A percentile compares a stretch with the other conserved stretches of the same genome.
These are phyloP conservation scores for Trichoderma sp. DNA, from an alignment of 2,329 filamentous ascomycete species.

Conservation along the genomic window DNA sequence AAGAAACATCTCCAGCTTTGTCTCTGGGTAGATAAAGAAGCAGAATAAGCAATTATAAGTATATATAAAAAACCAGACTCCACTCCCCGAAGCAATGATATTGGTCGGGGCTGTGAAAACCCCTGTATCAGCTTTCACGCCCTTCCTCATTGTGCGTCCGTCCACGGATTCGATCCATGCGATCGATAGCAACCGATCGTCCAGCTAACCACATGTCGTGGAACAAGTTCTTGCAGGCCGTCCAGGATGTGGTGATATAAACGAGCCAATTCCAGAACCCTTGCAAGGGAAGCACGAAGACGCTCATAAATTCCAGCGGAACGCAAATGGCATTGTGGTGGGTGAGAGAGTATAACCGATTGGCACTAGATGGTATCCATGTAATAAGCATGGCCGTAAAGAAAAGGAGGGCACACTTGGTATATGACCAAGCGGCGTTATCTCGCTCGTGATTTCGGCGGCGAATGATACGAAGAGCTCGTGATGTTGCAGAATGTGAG, in stretches of 20 bases:
- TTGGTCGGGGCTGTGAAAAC: no score
- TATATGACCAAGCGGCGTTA: conserved; percentile 60
- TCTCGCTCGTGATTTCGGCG: conserved; percentile 44
- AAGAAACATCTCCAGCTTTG: not conserved
- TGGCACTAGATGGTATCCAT: conserved; percentile 69
- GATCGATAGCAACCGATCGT: not conserved
- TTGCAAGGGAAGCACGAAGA: conserved; percentile 70
- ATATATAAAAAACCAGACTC: not conserved
- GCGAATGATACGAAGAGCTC: conserved; percentile 16
- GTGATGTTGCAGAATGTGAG: not conserved
- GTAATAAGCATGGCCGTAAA: conserved; percentile 63
- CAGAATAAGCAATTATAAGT: not conserved
- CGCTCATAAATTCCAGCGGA: conserved; percentile 60
- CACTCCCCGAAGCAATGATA: not conserved
- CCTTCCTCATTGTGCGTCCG: not conserved
- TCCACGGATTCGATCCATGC: not conserved
- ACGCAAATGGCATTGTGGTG: conserved; percentile 48
- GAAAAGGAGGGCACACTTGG: conserved; percentile 63
- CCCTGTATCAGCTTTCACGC: not conserved
- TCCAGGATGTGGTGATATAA: conserved; percentile 62
- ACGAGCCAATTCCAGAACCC: conserved; percentile 76
- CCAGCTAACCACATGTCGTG: conserved; percentile 17
- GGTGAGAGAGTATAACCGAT: conserved; percentile 64
- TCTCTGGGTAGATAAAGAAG: not conserved
- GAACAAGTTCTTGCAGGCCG: conserved; percentile 44